Percentiles rank a stretch among this genome's conserved stretches.
Evolutionary conservation across 805 yeast genomes (phyloP).

Genomic region (Ogataea ramenticola): DNA sequence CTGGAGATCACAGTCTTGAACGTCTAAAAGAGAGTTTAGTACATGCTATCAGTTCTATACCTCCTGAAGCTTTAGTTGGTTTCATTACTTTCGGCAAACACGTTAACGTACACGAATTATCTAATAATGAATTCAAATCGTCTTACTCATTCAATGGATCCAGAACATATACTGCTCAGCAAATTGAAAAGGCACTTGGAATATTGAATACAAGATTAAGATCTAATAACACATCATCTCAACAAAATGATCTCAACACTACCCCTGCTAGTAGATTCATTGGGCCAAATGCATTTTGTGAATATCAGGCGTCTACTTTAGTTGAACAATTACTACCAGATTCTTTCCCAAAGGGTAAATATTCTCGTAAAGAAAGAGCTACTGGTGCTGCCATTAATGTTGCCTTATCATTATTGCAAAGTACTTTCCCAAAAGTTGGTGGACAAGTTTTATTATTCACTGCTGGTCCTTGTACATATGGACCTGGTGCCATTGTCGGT

Average conservation of each 20-base stretch:
- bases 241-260: slow-evolving; percentile 5
- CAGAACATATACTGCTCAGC: slow-evolving; percentile 41
- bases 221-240: slow-evolving; percentile 2
- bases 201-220: slow-evolving; percentile 22
- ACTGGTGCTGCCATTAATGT: slow-evolving; percentile 57
- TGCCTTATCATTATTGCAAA: slow-evolving; percentile 30
- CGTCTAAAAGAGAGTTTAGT: slow-evolving; percentile 45
- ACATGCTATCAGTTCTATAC: slow-evolving; percentile 36
- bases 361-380: slow-evolving; percentile 43
- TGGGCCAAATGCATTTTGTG: slow-evolving; percentile 41
- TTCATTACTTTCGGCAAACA: slow-evolving; percentile 53
- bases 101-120: slow-evolving; percentile 50
- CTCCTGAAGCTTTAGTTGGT: slow-evolving; percentile 49
- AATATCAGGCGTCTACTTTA: slow-evolving; percentile 41
- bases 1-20: slow-evolving; percentile 42
- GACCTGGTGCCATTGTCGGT: slow-evolving; percentile 57
- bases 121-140: slow-evolving; percentile 26
- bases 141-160: slow-evolving; percentile 48
- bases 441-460: slow-evolving; percentile 47
- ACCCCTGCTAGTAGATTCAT: slow-evolving; percentile 33
- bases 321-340: slow-evolving; percentile 43
- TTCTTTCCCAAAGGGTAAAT: slow-evolving; percentile 37
- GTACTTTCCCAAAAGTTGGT: slow-evolving; percentile 39
- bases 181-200: slow-evolving; percentile 40
- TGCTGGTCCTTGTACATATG: slow-evolving; percentile 61